Evolutionary conservation across 2,329 filamentous ascomycete species (phyloP), one percentile per base, ranked within the genome.

Genomic region (Apiospora saccharicola): DNA sequence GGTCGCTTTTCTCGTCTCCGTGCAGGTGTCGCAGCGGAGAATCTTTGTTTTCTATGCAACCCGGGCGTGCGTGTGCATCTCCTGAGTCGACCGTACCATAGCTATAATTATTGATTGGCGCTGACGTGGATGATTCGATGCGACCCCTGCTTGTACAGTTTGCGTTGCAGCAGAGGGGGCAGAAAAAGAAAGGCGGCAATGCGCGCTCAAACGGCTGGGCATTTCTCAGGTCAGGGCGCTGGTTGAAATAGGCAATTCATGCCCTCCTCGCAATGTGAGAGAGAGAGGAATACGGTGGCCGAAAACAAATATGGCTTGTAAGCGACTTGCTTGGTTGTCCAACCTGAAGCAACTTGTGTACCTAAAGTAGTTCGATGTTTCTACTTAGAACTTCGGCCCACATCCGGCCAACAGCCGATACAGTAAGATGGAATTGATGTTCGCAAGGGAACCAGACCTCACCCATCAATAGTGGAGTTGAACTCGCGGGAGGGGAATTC

Each of bases 271-370:
- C 30, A 30, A 37, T 61, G 26, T 37, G 26, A 34, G 26, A 10
- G 16, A 10, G 10, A 41, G 37, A 41, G 37, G 37, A 30, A 22
- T 30, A 22, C 51, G 51, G 51, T 57, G 26, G 26, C 19, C 6
- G 26, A 16, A 30, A 57, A 57, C 4, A 34, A 34, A 57, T 22
- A 19, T 12, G 26, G 51, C 26, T 37, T 5, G 24, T 5, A 61
- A 61, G 26, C 53, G 13, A 24, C n/a, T 14, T 30, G 53, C 26
- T 14, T 30, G 13, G 34, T 64, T 13, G 57, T 64, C 34, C 57
- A 41, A 64, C 57, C 57, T 64, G 57, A 64, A 64, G 57, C 57
- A 41, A 34, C 57, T 64, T 64, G 34, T 61, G 53, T 30, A 10
- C 8, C 30, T 61, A 37, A 14, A 13, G 51, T 53, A 53, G 24